A percentile compares a stretch with the other conserved stretches of the same genome.
phyloP scores from a whole-genome alignment of 805 yeast species.

The Wickerhamiella australiensis region DNA sequence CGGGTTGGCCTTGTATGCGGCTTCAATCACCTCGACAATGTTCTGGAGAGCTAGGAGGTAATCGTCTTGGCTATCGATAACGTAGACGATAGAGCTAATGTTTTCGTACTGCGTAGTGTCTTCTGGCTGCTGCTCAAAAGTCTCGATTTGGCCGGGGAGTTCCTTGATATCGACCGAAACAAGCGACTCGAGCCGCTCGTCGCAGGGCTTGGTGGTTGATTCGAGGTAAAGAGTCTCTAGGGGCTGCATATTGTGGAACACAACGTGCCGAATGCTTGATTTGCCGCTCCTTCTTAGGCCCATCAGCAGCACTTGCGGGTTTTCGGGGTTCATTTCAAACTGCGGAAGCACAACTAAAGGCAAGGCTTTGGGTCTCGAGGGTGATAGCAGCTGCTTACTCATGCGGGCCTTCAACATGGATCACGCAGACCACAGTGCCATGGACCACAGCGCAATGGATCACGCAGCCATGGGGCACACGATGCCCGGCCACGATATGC shows the following conservation, averaged over 20 bases:
- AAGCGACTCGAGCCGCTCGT: constrained; percentile 70
- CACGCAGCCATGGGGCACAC: neutral
- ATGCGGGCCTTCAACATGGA: neutral
- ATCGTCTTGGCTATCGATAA: constrained; percentile 92
- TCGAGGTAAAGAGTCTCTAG: constrained; percentile 83
- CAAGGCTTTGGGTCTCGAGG: neutral
- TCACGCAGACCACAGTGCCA: neutral
- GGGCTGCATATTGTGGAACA: constrained; percentile 94
- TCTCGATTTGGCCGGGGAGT: constrained; percentile 84
- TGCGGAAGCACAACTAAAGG: neutral
- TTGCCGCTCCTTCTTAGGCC: constrained; percentile 75
- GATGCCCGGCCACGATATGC: constrained; percentile 3
- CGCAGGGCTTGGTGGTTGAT: constrained; percentile 77
- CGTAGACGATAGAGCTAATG: constrained; percentile 86
- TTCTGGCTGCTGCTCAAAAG: constrained; percentile 76
- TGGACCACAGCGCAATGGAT: constrained; percentile 6
- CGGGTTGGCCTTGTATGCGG: constrained; percentile 76
- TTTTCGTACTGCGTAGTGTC: constrained; percentile 56
- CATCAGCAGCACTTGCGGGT: constrained; percentile 47
- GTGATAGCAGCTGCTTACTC: neutral
- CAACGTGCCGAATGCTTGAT: constrained; percentile 89
- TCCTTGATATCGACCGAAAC: constrained; percentile 86
- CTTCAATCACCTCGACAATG: constrained; percentile 74
- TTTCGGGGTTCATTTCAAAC: neutral
- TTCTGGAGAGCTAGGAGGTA: constrained; percentile 84